Percentiles rank a stretch among this genome's conserved stretches.
Conservation (phyloP, 371 early-diverging fungal species). For the Modicella reniformis region DNA sequence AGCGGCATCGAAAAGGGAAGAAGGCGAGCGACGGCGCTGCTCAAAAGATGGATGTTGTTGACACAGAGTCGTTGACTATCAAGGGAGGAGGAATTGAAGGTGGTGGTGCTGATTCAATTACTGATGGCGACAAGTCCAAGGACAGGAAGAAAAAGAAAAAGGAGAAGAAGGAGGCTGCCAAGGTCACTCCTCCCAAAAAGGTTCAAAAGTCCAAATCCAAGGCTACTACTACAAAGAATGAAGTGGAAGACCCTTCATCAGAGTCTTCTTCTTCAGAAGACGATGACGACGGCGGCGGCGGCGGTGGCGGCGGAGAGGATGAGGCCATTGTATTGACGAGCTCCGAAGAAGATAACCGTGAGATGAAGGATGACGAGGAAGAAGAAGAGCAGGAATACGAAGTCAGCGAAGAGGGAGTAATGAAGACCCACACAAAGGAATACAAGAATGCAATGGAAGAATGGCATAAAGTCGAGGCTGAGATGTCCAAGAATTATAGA, state of each 20-base stretch:
- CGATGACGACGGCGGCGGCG: no score
- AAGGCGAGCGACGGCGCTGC: conserved; percentile 6
- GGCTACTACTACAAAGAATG: conserved; percentile 12
- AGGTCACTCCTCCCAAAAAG: conserved; percentile 10
- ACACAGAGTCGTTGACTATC: conserved; percentile 29
- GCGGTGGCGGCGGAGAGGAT: conserved; percentile 6
- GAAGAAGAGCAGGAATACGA: no score
- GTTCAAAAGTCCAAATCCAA: no score
- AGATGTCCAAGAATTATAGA: conserved; percentile 29
- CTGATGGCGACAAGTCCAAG: no score
- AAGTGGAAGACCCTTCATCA: conserved; percentile 30
- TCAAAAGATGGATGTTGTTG: conserved; percentile 44
- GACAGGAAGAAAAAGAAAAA: conserved; percentile 8
- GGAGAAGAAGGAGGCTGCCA: conserved; percentile 13
- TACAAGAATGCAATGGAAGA: conserved; percentile 24
- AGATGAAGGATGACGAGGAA: conserved; percentile 35
- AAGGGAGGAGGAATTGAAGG: no score
- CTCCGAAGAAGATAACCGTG: conserved; percentile 27
- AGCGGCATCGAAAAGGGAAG: conserved; percentile 7
- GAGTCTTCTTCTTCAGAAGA: conserved; percentile 51
- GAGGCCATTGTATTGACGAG: conserved; percentile 19
- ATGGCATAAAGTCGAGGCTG: conserved; percentile 28
- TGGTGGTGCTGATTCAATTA: no score
- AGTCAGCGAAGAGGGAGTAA: no score
- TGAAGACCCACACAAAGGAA: conserved; percentile 22